Evolutionary conservation across 768 basidiomycete species (phyloP).

Genomic region (Hortiboletus campestris): DNA sequence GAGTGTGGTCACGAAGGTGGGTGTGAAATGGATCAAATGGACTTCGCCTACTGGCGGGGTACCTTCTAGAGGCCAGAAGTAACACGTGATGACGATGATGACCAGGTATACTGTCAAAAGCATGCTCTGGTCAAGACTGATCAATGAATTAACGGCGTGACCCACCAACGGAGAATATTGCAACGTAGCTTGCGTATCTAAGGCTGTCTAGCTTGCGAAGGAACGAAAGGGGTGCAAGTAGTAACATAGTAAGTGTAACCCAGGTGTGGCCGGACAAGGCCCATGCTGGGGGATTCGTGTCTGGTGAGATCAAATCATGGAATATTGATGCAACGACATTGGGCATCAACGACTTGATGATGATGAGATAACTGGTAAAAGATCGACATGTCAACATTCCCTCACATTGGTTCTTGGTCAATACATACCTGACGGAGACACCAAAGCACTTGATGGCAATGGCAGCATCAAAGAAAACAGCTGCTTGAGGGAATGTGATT

Average conservation of each 20-base stretch:
- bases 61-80: conserved; percentile 70
- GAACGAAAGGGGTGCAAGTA: conserved; percentile 81
- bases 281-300: conserved; percentile 71
- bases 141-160: conserved; percentile 14
- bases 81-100: conserved; percentile 75
- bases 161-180: conserved; percentile 85
- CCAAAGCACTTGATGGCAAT: conserved; percentile 98
- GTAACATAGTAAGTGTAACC: conserved; percentile 73
- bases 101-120: conserved; percentile 65
- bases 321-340: conserved; percentile 83
- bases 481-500: conserved; percentile 86
- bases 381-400: neutral
- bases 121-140: neutral
- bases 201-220: conserved; percentile 81
- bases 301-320: conserved; percentile 67
- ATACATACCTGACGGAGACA: conserved; percentile 79
- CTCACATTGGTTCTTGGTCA: neutral
- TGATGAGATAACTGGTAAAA: conserved; percentile 72
- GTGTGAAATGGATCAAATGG: conserved; percentile 68
- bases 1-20: conserved; percentile 78
- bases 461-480: conserved; percentile 88
- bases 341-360: conserved; percentile 91
- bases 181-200: conserved; percentile 88
- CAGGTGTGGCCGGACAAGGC: conserved; percentile 75
- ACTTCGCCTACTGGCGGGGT: conserved; percentile 66